Conservation (phyloP, 2,329 filamentous ascomycete species). For the Drechslera avenae region DNA sequence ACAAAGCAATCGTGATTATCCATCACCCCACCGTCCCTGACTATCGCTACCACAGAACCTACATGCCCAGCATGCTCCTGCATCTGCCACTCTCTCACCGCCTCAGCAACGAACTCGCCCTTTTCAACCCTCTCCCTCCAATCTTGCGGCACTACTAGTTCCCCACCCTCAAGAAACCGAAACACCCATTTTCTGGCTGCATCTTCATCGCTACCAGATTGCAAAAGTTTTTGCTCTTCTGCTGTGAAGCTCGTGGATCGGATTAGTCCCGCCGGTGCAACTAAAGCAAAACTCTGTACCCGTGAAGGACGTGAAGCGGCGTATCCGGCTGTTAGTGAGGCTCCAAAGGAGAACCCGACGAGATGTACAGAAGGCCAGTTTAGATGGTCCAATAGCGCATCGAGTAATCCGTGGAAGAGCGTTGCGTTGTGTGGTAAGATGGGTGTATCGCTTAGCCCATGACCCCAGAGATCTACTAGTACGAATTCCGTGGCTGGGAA, state of each 20-base stretch:
- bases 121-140: slow-evolving; percentile 52
- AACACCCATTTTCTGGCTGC: slow-evolving; percentile 47
- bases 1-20: slow-evolving; percentile 47
- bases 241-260: slow-evolving; percentile 30
- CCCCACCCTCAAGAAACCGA: slow-evolving; percentile 52
- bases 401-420: slow-evolving; percentile 53
- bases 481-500: slow-evolving; percentile 51
- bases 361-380: slow-evolving; percentile 54
- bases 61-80: slow-evolving; percentile 53
- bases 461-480: slow-evolving; percentile 59
- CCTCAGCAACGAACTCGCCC: slow-evolving; percentile 56
- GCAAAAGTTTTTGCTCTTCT: slow-evolving; percentile 26
- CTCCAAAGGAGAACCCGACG: slow-evolving; percentile 59
- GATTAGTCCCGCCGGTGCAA: slow-evolving; percentile 58
- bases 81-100: slow-evolving; percentile 57
- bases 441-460: slow-evolving; percentile 59
- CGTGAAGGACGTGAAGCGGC: slow-evolving; percentile 34
- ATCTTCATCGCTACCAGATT: slow-evolving; percentile 39
- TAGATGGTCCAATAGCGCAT: slow-evolving; percentile 49
- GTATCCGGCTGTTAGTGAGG: slow-evolving; percentile 49
- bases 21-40: slow-evolving; percentile 54
- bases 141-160: slow-evolving; percentile 50
- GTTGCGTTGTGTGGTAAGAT: slow-evolving; percentile 47
- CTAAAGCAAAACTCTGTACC: slow-evolving; percentile 47
- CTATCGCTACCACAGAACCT: slow-evolving; percentile 54